Percentiles rank a stretch among this genome's conserved stretches.
Evolutionary conservation across 176 grass and related monocot genomes (phyloP).

Genomic region (Ensete ventricosum): DNA sequence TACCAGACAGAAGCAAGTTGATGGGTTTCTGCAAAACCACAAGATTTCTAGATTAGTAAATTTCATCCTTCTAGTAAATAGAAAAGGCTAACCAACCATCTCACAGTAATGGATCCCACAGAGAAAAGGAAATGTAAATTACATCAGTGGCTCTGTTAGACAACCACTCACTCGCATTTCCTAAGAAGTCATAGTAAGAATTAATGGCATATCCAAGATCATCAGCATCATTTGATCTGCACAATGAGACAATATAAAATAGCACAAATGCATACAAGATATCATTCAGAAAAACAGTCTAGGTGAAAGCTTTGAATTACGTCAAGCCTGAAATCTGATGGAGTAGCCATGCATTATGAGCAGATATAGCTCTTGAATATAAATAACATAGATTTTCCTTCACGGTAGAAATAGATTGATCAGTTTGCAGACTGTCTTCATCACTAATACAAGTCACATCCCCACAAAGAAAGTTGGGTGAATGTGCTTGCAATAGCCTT

Average conservation of each 20-base stretch:
- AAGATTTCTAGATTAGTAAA: neutral
- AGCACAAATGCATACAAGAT: neutral
- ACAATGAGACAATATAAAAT: conserved; percentile 8
- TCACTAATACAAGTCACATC: conserved; percentile 31
- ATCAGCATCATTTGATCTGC: conserved; percentile 35
- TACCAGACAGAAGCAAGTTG: conserved; percentile 51
- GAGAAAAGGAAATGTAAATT: conserved; percentile 28
- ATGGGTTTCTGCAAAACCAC: conserved; percentile 71
- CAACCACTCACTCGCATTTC: conserved; percentile 89
- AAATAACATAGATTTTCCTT: conserved; percentile 48
- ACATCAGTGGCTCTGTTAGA: conserved; percentile 91
- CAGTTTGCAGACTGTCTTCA: conserved; percentile 12
- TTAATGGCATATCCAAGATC: conserved; percentile 34
- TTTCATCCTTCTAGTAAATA: neutral
- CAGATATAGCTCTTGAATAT: conserved; percentile 55
- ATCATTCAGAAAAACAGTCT: neutral
- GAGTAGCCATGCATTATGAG: conserved; percentile 35
- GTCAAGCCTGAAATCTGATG: conserved; percentile 31
- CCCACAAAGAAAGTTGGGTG: conserved; percentile 52
- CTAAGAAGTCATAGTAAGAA: conserved; percentile 58
- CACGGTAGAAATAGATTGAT: conserved; percentile 18
- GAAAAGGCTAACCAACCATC: neutral
- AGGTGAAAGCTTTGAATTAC: conserved; percentile 21
- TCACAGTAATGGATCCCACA: neutral
- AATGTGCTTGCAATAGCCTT: conserved; percentile 68